Evolutionary conservation across 129 eudicot genomes (phyloP).

Genomic region (Centaurea solstitialis): DNA sequence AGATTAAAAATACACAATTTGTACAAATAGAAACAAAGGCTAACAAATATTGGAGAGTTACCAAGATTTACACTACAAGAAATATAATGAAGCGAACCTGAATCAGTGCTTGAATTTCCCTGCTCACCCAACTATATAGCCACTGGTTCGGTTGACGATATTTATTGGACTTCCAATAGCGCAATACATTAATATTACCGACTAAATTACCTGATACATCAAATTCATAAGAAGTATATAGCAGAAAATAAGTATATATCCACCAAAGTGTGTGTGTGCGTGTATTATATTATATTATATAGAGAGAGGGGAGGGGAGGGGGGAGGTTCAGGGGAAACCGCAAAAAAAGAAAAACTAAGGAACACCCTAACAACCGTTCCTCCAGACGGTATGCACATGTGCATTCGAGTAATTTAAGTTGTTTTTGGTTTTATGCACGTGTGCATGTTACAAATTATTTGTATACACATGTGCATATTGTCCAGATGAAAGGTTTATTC

Average conservation of each 20-base stretch:
- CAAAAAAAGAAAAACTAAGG: not conserved
- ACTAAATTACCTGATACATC: constrained; percentile 36
- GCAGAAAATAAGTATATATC: not conserved
- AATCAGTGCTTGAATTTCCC: constrained; percentile 82
- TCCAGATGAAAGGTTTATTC: no score
- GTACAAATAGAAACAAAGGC: not conserved
- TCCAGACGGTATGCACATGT: no score
- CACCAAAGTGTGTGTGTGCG: not conserved
- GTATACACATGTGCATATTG: no score
- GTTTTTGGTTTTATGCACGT: no score
- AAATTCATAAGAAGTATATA: not conserved
- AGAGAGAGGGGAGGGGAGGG: no score
- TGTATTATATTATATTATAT: no score
- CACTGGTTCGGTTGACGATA: constrained; percentile 71
- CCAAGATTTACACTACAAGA: not conserved
- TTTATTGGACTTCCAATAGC: constrained; percentile 76
- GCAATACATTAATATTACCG: constrained; percentile 43
- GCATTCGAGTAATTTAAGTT: no score
- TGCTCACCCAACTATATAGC: constrained; percentile 66
- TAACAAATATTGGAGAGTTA: not conserved
- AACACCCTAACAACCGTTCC: no score
- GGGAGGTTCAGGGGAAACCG: no score
- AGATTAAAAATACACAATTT: not conserved
- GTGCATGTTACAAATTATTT: no score
- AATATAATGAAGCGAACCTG: constrained; percentile 50